Conservation (phyloP, 768 basidiomycete species). For the Fibroporia radiculosa region DNA sequence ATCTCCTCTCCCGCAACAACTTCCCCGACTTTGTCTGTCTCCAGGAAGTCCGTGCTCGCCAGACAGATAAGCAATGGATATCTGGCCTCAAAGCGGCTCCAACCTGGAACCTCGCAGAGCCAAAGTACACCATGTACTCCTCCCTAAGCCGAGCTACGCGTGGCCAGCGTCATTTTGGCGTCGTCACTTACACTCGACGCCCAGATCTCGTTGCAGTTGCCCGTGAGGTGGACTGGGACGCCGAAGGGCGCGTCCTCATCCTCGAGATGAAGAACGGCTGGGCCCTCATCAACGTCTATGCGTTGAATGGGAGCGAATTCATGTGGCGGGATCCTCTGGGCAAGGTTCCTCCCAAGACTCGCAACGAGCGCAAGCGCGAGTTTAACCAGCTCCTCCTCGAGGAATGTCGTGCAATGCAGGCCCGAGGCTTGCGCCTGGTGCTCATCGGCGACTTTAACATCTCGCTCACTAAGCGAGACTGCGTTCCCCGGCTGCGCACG, state of each 20-base stretch:
- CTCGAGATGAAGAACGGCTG: conserved; percentile 19
- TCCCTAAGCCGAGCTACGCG: conserved; percentile 16
- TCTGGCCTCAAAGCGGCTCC: conserved; percentile 12
- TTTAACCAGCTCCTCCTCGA: conserved; percentile 18
- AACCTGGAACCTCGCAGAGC: conserved; percentile 8
- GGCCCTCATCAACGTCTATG: conserved; percentile 22
- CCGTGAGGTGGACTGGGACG: conserved; percentile 20
- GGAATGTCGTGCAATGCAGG: conserved; percentile 16
- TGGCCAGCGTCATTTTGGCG: conserved; percentile 18
- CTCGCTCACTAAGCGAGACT: conserved; percentile 14
- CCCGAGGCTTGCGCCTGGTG: conserved; percentile 16
- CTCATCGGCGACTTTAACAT: conserved; percentile 23
- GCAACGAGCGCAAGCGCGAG: conserved; percentile 21
- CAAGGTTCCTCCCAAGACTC: conserved; percentile 12
- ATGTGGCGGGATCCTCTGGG: conserved; percentile 18
- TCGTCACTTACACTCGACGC: conserved; percentile 13
- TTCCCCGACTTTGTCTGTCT: conserved; percentile 20
- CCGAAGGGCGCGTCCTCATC: conserved; percentile 18
- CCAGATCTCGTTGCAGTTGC: conserved; percentile 9
- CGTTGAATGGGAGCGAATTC: conserved; percentile 21
- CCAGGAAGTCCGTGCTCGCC: conserved; percentile 18
- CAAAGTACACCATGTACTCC: conserved; percentile 15
- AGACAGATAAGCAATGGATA: conserved; percentile 17
- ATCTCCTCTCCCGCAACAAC: conserved; percentile 12
- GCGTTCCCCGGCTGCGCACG: conserved; percentile 16